Base-by-base conservation (phyloP, 768 basidiomycete genomes). In the Termitomyces sp. region DNA sequence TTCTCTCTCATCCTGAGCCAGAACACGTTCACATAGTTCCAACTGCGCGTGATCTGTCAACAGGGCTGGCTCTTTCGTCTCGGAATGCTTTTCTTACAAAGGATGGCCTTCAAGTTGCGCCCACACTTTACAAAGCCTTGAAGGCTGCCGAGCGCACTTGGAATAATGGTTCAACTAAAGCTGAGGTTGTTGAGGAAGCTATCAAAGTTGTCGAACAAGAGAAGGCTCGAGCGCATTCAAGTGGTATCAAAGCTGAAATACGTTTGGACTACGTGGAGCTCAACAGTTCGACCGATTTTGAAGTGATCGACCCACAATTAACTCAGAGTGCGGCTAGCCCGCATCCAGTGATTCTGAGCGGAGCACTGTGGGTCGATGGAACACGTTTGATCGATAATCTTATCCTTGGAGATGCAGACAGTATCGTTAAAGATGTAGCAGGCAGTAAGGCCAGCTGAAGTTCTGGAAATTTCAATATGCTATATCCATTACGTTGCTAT, bases 351-450 rank as follows among this genome's bases (percentile, higher is more conserved):
- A 82, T 97, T 22, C 64, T 98, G 52, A 96, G 93, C 60, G 94
- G 93, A 2, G 94, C 92, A 30, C 66, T 95, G 60, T 90, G 88
- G 81, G 82, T 95, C 2, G 92, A 92, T 41, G 81, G 79, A 67
- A 98, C 94, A 41, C 80, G 95, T 62, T 70, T 99, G 63, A 98
- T 99, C 44, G 96, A 99, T 72, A 99, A 98, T 68, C 70, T 97
- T 52, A 74, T 97, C 44, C 70, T 97, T 1, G 93, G 86, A 9
- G 75, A 83, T 63, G 60, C 65, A 9, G 67, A 60, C 45, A 68
- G 61, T 22, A 72, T 80, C 54, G 54, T 82, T 65, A 60, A 49
- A 72, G 65, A 63, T 48, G 26, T 28, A 18, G 36, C 5, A 20
- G 11, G 32, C 11, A 20, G 20, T 10, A 32, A 11, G n/a, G 2